Evolutionary conservation across 2,329 filamentous ascomycete species (phyloP).

Genomic region (Lecanoromycetidae sp.): DNA sequence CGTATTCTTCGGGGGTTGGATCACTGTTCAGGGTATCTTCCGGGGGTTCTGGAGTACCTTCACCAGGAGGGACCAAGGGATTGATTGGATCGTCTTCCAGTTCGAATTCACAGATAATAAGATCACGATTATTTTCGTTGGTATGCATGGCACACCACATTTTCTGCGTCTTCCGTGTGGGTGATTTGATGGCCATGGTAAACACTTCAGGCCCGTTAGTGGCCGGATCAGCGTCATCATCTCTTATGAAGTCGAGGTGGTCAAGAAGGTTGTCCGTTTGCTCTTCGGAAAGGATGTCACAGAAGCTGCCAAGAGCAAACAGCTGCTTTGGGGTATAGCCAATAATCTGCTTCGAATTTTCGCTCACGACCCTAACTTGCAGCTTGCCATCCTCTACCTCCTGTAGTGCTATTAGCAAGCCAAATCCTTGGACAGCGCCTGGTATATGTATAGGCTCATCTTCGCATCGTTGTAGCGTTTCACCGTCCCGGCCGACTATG

Average conservation of each 20-base stretch:
- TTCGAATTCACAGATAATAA: slow-evolving; percentile 82
- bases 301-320: slow-evolving; percentile 62
- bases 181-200: slow-evolving; percentile 56
- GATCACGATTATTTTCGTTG: slow-evolving; percentile 52
- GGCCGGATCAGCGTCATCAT: slow-evolving; percentile 64
- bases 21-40: slow-evolving; percentile 63
- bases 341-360: slow-evolving; percentile 64
- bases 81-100: slow-evolving; percentile 61
- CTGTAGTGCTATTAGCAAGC: slow-evolving; percentile 60
- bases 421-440: slow-evolving; percentile 70
- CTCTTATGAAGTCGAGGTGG: slow-evolving; percentile 76
- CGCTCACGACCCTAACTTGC: slow-evolving; percentile 61
- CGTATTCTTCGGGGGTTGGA: slow-evolving; percentile 60
- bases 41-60: slow-evolving; percentile 48
- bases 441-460: slow-evolving; percentile 86
- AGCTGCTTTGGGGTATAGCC: slow-evolving; percentile 67
- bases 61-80: slow-evolving; percentile 50
- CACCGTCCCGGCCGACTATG: slow-evolving; percentile 64
- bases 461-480: slow-evolving; percentile 65
- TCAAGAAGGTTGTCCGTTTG: slow-evolving; percentile 74
- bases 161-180: slow-evolving; percentile 47
- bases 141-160: slow-evolving; percentile 83
- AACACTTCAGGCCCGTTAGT: slow-evolving; percentile 78
- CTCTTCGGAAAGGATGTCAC: slow-evolving; percentile 73
- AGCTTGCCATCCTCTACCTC: slow-evolving; percentile 59